Percentiles rank a stretch among this genome's conserved stretches.
Evolutionary conservation across 2,329 filamentous ascomycete genomes (phyloP).

Genomic region (Mariannaea elegans): DNA sequence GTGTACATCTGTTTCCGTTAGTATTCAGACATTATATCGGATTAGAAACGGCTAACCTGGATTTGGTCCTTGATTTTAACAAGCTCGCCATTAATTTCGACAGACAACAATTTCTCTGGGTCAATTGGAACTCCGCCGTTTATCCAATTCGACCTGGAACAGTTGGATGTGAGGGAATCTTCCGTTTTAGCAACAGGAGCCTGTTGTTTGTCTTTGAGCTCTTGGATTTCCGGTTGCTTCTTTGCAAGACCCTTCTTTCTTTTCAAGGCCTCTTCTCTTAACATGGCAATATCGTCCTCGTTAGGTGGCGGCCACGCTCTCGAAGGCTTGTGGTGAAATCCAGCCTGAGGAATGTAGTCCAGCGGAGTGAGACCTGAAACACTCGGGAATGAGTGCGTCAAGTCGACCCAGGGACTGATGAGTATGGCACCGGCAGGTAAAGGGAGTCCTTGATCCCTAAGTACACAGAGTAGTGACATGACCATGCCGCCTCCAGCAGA

Average conservation of each 20-base stretch:
- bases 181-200: slow-evolving; percentile 42
- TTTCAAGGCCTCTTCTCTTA: slow-evolving; percentile 61
- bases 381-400: slow-evolving; percentile 95
- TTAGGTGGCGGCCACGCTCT: slow-evolving; percentile 93
- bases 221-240: slow-evolving; percentile 30
- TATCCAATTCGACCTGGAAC: slow-evolving; percentile 36
- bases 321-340: slow-evolving; percentile 92
- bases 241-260: slow-evolving; percentile 39
- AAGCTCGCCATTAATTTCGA: slow-evolving; percentile 75
- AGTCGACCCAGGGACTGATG: slow-evolving; percentile 94
- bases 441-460: slow-evolving; percentile 85
- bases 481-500: slow-evolving; percentile 95
- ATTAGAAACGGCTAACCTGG: slow-evolving; percentile 64
- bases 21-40: neutral
- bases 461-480: slow-evolving; percentile 77
- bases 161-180: slow-evolving; percentile 24
- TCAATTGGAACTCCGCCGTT: slow-evolving; percentile 41
- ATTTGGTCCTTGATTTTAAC: slow-evolving; percentile 90
- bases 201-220: slow-evolving; percentile 46
- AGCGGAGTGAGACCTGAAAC: slow-evolving; percentile 75
- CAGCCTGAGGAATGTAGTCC: slow-evolving; percentile 88
- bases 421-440: slow-evolving; percentile 89
- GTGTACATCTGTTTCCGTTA: slow-evolving; percentile 68
- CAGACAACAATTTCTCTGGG: slow-evolving; percentile 58
- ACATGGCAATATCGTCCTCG: slow-evolving; percentile 71